phyloP scores from a whole-genome alignment of 495 filamentous ascomycete genomes.

The Pyronema omphalodes region DNA sequence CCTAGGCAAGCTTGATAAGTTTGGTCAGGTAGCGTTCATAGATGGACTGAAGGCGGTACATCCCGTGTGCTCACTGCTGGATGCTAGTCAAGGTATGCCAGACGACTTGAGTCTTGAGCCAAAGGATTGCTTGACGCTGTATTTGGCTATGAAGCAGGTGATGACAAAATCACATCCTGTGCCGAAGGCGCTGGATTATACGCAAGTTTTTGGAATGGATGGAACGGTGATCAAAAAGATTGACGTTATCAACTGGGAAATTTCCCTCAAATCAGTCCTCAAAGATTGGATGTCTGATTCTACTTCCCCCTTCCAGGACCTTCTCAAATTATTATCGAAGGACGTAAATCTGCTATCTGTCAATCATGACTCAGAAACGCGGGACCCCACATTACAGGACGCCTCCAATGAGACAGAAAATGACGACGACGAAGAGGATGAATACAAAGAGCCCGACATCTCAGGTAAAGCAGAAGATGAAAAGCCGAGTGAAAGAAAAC shows the following conservation, averaged over 20 bases:
- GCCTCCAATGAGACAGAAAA: neutral
- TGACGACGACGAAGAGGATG: neutral
- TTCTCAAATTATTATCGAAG: conserved; percentile 21
- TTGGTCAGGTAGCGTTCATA: conserved; percentile 24
- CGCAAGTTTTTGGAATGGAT: conserved; percentile 24
- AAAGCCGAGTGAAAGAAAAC: too few species aligned
- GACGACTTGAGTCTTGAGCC: conserved; percentile 51
- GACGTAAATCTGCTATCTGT: neutral
- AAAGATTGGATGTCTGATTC: conserved; percentile 39
- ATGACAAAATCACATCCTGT: conserved; percentile 32
- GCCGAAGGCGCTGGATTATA: conserved; percentile 31
- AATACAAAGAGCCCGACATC: neutral
- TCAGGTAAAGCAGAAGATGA: conserved; percentile 5
- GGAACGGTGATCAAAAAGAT: conserved; percentile 35
- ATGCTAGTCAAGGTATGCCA: conserved; percentile 39
- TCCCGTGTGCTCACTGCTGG: conserved; percentile 42
- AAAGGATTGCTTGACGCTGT: conserved; percentile 48
- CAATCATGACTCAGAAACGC: neutral
- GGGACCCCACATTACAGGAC: neutral
- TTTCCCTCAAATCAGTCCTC: conserved; percentile 38
- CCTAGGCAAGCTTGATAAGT: conserved; percentile 28
- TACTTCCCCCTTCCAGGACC: conserved; percentile 41
- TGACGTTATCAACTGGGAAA: conserved; percentile 49
- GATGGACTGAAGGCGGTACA: conserved; percentile 31
- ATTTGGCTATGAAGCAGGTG: conserved; percentile 38